These are phyloP conservation scores for Parathielavia appendiculata DNA, from an alignment of 495 filamentous ascomycete genomes.

Conservation along the genomic window DNA sequence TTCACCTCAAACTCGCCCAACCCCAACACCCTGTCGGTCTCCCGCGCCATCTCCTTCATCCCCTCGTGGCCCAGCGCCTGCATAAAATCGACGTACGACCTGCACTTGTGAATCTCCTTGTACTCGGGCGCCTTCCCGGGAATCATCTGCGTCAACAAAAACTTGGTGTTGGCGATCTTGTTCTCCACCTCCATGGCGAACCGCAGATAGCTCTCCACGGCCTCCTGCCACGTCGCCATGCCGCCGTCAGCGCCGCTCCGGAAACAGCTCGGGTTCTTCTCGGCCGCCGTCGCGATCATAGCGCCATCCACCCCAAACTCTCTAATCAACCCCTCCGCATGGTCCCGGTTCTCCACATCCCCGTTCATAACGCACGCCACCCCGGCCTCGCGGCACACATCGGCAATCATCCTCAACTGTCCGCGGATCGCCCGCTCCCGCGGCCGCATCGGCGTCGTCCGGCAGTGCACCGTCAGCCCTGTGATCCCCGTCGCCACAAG, in stretches of 20 bases:
- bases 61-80: conserved; percentile 53
- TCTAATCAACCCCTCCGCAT: conserved; percentile 60
- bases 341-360: conserved; percentile 66
- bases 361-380: conserved; percentile 94
- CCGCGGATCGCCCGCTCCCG: conserved; percentile 80
- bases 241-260: conserved; percentile 59
- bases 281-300: conserved; percentile 93
- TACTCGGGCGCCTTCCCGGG: conserved; percentile 67
- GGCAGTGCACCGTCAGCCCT: conserved; percentile 88
- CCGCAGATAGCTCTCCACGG: conserved; percentile 67
- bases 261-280: conserved; percentile 84
- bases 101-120: conserved; percentile 49
- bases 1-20: conserved; percentile 33
- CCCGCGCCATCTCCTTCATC: conserved; percentile 51
- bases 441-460: conserved; percentile 92
- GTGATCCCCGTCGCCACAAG: conserved; percentile 83
- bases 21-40: conserved; percentile 59
- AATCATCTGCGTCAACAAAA: conserved; percentile 73
- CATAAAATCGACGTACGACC: conserved; percentile 61
- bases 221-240: conserved; percentile 62
- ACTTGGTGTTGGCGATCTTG: conserved; percentile 87
- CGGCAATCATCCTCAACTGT: conserved; percentile 73
- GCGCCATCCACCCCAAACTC: conserved; percentile 85
- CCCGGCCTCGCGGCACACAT: conserved; percentile 71
- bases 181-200: conserved; percentile 73